Evolutionary conservation across 805 yeast genomes (phyloP).

Genomic region (Candida golubevii): DNA sequence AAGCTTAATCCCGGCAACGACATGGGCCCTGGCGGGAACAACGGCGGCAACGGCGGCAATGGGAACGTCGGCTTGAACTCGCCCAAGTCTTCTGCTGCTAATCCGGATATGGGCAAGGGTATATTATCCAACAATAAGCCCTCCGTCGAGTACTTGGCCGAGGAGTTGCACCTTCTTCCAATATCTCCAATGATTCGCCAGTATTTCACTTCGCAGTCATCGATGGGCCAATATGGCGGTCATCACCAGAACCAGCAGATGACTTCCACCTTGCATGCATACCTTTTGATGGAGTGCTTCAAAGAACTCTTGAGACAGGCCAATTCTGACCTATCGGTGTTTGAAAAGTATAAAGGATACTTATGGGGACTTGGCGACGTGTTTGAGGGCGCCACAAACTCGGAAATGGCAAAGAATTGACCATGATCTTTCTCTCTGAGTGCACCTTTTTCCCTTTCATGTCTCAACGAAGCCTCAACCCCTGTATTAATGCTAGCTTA

Average conservation of each 20-base stretch:
- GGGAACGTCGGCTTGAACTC: background rate
- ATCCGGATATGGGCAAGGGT: conserved; percentile 8
- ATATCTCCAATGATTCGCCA: conserved; percentile 49
- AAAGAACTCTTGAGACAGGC: conserved; percentile 46
- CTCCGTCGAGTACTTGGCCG: conserved; percentile 61
- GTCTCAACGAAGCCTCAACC: background rate
- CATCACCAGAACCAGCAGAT: conserved; percentile 28
- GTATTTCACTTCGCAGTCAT: conserved; percentile 23
- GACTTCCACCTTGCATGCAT: conserved; percentile 57
- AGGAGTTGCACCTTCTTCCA: conserved; percentile 60
- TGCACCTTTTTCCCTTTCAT: too few relatives aligned
- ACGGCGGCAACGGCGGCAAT: too few relatives aligned
- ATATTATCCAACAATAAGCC: conserved; percentile 28
- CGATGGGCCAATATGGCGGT: conserved; percentile 16
- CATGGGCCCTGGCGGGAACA: background rate
- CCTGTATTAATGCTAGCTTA: conserved; percentile 8
- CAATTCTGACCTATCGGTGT: conserved; percentile 18
- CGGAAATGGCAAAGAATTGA: too few relatives aligned
- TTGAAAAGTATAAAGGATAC: conserved; percentile 42
- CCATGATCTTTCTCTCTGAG: too few relatives aligned
- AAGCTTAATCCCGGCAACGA: background rate
- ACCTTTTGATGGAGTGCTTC: conserved; percentile 60
- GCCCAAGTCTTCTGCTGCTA: conserved; percentile 4
- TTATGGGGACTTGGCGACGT: conserved; percentile 48
- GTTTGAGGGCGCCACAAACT: conserved; percentile 5